A percentile compares a stretch with the other conserved stretches of the same genome.
These are phyloP conservation scores for Colletotrichum coccodes DNA, from an alignment of 2,329 filamentous ascomycete genomes.

Conservation along the genomic window DNA sequence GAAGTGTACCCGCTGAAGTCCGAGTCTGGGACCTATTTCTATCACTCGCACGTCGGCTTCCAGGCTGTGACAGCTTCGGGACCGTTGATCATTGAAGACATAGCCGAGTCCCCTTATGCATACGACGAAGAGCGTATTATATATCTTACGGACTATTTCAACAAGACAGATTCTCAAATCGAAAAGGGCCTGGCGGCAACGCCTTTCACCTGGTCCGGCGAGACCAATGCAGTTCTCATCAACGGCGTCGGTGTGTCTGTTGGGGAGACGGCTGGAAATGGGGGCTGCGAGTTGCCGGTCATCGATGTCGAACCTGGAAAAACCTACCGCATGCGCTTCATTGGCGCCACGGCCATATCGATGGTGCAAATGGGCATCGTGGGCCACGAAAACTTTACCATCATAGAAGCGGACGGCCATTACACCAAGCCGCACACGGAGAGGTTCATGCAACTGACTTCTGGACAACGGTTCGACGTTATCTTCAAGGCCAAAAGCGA, in stretches of 20 bases:
- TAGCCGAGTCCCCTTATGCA: conserved; percentile 58
- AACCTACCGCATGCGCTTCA: conserved; percentile 70
- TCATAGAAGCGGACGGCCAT: conserved; percentile 70
- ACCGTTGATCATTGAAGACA: conserved; percentile 66
- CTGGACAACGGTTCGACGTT: conserved; percentile 70
- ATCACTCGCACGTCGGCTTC: conserved; percentile 74
- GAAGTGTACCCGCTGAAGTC: conserved; percentile 63
- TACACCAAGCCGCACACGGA: conserved; percentile 61
- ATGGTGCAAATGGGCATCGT: conserved; percentile 66
- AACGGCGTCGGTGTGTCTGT: conserved; percentile 58
- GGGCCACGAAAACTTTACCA: conserved; percentile 61
- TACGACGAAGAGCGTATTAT: conserved; percentile 72
- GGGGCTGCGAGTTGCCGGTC: conserved; percentile 55
- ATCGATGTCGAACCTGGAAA: conserved; percentile 69
- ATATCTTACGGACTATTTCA: conserved; percentile 66
- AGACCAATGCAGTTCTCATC: conserved; percentile 65
- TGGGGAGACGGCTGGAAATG: conserved; percentile 34
- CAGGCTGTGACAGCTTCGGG: conserved; percentile 69
- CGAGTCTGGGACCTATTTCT: conserved; percentile 73
- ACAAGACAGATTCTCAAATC: conserved; percentile 61
- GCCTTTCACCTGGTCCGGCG: conserved; percentile 68
- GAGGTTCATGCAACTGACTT: conserved; percentile 63
- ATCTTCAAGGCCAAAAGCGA: conserved; percentile 63
- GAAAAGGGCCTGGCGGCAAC: conserved; percentile 57
- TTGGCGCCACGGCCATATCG: conserved; percentile 66